Evolutionary conservation across 176 grass and related monocot species (phyloP).

Genomic region (Calamus simplicifolius): DNA sequence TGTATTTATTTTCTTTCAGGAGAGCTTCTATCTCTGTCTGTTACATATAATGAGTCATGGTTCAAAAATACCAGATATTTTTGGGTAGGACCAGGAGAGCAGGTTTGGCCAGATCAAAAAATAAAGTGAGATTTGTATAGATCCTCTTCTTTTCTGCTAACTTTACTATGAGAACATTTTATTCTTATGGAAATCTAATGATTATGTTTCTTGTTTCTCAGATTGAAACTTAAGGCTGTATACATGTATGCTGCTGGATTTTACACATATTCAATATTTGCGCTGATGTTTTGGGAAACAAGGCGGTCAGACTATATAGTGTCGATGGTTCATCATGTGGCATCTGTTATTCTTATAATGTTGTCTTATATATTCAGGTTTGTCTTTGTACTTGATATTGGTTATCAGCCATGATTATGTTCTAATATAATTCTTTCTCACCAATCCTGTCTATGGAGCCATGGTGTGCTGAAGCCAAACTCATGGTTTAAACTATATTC

Average conservation of each 20-base stretch:
- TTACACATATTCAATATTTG: conserved; percentile 21
- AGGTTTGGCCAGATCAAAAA: conserved; percentile 22
- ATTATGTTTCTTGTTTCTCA: background rate
- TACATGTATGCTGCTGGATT: conserved; percentile 24
- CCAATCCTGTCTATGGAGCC: no score
- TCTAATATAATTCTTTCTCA: no score
- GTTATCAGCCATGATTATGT: no score
- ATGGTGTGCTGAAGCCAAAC: no score
- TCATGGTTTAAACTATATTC: no score
- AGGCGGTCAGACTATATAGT: conserved; percentile 13
- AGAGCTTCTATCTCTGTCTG: conserved; percentile 5
- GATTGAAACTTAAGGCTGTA: conserved; percentile 15
- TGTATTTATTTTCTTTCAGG: conserved; percentile 35
- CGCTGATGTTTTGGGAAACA: conserved; percentile 19
- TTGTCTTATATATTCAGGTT: conserved; percentile 19
- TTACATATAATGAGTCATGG: conserved; percentile 3
- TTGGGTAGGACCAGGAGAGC: conserved; percentile 20
- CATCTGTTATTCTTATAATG: conserved; percentile 6
- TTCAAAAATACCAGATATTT: conserved; percentile 3
- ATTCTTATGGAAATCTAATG: background rate
- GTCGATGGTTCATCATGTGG: conserved; percentile 20
- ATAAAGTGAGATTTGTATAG: conserved; percentile 9
- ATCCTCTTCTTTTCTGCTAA: no score
- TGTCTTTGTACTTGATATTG: no score
- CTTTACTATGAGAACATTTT: no score